phyloP scores from a whole-genome alignment of 2,329 filamentous ascomycete species.

The Malbranchea cinnamomea region DNA sequence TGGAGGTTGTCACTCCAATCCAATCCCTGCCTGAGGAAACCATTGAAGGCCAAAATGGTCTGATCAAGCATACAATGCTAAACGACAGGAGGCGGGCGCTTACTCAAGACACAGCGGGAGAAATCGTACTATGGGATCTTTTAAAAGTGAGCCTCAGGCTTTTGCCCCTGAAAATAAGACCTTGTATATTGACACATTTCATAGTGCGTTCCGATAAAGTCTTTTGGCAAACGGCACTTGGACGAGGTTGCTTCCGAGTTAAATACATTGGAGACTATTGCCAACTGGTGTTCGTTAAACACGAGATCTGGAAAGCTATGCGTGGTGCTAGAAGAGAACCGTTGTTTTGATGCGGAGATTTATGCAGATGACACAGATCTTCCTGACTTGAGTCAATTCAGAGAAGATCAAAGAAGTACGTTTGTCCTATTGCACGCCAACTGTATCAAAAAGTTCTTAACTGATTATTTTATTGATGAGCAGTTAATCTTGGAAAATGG shows the following conservation, averaged over 20 bases:
- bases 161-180: background rate
- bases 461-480: constrained; percentile 1
- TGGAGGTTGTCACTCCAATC: constrained; percentile 44
- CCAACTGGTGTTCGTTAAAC: constrained; percentile 93
- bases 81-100: constrained; percentile 82
- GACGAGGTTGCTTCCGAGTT: constrained; percentile 80
- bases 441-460: background rate
- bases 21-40: constrained; percentile 58
- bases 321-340: constrained; percentile 82
- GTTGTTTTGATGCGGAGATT: constrained; percentile 93
- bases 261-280: constrained; percentile 76
- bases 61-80: constrained; percentile 83
- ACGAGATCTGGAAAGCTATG: constrained; percentile 83
- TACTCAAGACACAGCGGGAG: constrained; percentile 86
- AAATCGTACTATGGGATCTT: constrained; percentile 90
- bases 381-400: constrained; percentile 61
- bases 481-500: constrained; percentile 95
- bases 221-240: constrained; percentile 86
- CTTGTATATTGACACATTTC: constrained; percentile 11
- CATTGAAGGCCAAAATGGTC: constrained; percentile 85
- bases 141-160: constrained; percentile 47
- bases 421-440: constrained; percentile 7
- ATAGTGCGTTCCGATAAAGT: constrained; percentile 71
- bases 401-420: constrained; percentile 86
- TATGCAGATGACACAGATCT: constrained; percentile 81